These are phyloP conservation scores for Calonectria pauciramosa DNA, from an alignment of 2,329 filamentous ascomycete genomes.

Conservation along the genomic window DNA sequence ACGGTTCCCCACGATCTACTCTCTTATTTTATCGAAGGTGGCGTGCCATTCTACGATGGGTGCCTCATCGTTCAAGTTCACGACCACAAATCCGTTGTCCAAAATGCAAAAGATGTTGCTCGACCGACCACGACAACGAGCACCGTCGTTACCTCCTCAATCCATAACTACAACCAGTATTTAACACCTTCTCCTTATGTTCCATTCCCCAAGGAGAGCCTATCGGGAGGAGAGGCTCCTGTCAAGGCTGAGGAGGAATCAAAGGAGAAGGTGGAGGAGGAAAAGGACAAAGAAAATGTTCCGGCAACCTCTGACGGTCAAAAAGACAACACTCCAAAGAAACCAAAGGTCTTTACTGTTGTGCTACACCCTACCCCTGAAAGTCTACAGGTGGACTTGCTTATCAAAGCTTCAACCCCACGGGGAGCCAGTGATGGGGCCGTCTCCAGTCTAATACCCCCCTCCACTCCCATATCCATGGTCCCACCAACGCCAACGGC, in stretches of 20 bases:
- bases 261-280: conserved; percentile 46
- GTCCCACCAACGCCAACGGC: conserved; percentile 74
- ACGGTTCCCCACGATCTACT: conserved; percentile 93
- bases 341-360: conserved; percentile 79
- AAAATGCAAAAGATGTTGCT: conserved; percentile 70
- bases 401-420: conserved; percentile 82
- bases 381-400: conserved; percentile 81
- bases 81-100: conserved; percentile 80
- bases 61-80: conserved; percentile 96
- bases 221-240: conserved; percentile 49
- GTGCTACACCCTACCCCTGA: conserved; percentile 89
- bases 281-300: conserved; percentile 72
- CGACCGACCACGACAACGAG: conserved; percentile 65
- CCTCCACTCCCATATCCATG: conserved; percentile 75
- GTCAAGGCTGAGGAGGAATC: conserved; percentile 54
- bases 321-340: conserved; percentile 52
- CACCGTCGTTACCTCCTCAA: conserved; percentile 80
- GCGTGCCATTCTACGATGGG: conserved; percentile 90
- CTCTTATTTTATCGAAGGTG: conserved; percentile 78
- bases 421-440: conserved; percentile 55
- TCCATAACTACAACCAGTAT: conserved; percentile 93
- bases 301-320: conserved; percentile 64
- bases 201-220: conserved; percentile 76
- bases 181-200: conserved; percentile 90
- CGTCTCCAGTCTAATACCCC: conserved; percentile 66